Evolutionary conservation across 805 yeast genomes (phyloP).

Genomic region (Kurtzmaniella fragi): DNA sequence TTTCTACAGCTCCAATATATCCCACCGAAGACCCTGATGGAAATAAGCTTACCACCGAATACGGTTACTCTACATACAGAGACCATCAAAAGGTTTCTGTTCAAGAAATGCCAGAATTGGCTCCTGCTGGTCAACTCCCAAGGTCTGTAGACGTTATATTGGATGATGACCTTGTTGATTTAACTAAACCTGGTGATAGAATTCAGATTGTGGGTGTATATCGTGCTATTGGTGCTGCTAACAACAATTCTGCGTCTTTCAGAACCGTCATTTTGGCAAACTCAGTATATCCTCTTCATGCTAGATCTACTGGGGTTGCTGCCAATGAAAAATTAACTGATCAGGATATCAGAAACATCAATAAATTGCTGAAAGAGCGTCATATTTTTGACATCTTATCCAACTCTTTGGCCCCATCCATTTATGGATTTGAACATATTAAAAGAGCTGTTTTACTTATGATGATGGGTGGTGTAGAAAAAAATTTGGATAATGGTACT

Average conservation of each 20-base stretch:
- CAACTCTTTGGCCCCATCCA: conserved; percentile 90
- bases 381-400: conserved; percentile 76
- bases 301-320: conserved; percentile 82
- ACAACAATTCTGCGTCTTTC: conserved; percentile 60
- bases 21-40: conserved; percentile 94
- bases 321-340: conserved; percentile 67
- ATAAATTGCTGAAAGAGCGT: conserved; percentile 63
- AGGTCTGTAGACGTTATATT: conserved; percentile 87
- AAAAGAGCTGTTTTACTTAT: conserved; percentile 86
- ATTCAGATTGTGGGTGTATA: conserved; percentile 91
- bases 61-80: conserved; percentile 85
- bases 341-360: conserved; percentile 80
- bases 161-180: conserved; percentile 92
- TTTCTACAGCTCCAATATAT: conserved; percentile 76
- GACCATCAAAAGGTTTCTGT: conserved; percentile 92
- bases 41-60: conserved; percentile 81
- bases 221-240: conserved; percentile 79
- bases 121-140: conserved; percentile 97
- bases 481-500: conserved; percentile 89
- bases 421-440: conserved; percentile 87
- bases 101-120: conserved; percentile 96
- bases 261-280: conserved; percentile 81
- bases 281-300: conserved; percentile 83
- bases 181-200: conserved; percentile 93
- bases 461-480: conserved; percentile 92